Evolutionary conservation across 805 yeast species (phyloP), one percentile per base, ranked within the genome.

Genomic region (Candida dajiaensis): DNA sequence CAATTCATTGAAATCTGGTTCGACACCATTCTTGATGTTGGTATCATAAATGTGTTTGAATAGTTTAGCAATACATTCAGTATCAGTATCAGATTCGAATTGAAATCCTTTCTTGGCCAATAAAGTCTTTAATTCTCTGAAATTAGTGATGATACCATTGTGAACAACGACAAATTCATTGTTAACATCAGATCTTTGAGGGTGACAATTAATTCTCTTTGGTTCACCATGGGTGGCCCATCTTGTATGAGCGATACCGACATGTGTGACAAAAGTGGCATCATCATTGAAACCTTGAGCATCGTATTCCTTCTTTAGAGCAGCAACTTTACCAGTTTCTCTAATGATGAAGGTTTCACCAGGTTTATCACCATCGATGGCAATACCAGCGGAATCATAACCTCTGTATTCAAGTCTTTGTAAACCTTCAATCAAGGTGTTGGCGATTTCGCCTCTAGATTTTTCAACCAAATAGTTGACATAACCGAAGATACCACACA

Each of bases 181-280:
- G 40, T 69, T 68, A 10, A 78, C 76, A 65, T 89, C 99, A 1
- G 97, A 88, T 54, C 92, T 74, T 65, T 92, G 98, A 42, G 99
- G 99, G 67, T 94, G 99, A 65, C 98, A 94, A 74, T 94, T 94
- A 51, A 67, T 58, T 51, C 76, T 80, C 55, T 80, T 81, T 48
- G 97, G 97, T 59, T 83, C 87, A 68, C 99, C 99, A 68, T 94
- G 99, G 35, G 99, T 94, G 43, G 99, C 99, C 99, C 99, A 94
- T 74, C 99, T 86, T 13, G 99, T 94, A 70, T 94, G 99, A 21
- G 99, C 98, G 66, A 94, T 94, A 64, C 96, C 99, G 50, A 83
- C 89, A 64, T 94, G 99, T 65, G 84, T 80, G 57, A 79, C 83
- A 63, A 88, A 89, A 19, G 79, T 74, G 50, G 78, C 81, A 25